Base-by-base conservation (phyloP, 1,139 yeast genomes). In the Hyphopichia burtonii region DNA sequence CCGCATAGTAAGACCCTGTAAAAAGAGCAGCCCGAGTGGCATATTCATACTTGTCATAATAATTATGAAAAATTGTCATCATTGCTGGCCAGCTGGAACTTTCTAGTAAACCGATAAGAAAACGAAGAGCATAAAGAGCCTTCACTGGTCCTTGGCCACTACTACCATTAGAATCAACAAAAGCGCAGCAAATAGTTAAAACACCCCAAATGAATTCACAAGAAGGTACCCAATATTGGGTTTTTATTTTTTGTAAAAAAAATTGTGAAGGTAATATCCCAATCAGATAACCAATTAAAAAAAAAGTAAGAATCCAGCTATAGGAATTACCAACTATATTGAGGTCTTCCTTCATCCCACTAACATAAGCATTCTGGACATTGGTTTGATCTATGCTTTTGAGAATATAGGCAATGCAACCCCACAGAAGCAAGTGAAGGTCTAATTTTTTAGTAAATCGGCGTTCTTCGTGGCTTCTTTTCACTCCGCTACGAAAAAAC, bases 241-340 rank as follows among this genome's bases (percentile, higher is more conserved):
- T 83, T 46, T 78, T 68, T 1, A 80, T 66, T 43, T 69, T 72
- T 43, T 79, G 58, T 17, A 81, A 58, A 38, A 76, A 68, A 52
- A 76, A 51, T 52, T 79, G 78, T 47, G 78, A 74, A 1, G 86
- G 86, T 32, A 82, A 58, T 67, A 79, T 72, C 3, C 82, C 80
- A 14, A 81, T 64, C 20, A 78, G 71, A 55, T 79, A 81, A 1
- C 87, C 87, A 5, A 80, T 75, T 10, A 78, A 78, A 56, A 80
- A 82, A 39, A 77, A 71, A 0, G 86, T 78, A 47, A 76, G 74
- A 41, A 79, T 70, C 25, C 71, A 48, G 48, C 78, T 80, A 44
- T 63, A 63, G 37, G 68, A 64, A 48, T 80, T 66, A 14, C 82
- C 81, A n/a, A 58, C 50, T 69, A 82, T 66, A 4, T 65, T 55